phyloP scores from a whole-genome alignment of 2,329 filamentous ascomycete genomes.

The Huntiella omanensis region DNA sequence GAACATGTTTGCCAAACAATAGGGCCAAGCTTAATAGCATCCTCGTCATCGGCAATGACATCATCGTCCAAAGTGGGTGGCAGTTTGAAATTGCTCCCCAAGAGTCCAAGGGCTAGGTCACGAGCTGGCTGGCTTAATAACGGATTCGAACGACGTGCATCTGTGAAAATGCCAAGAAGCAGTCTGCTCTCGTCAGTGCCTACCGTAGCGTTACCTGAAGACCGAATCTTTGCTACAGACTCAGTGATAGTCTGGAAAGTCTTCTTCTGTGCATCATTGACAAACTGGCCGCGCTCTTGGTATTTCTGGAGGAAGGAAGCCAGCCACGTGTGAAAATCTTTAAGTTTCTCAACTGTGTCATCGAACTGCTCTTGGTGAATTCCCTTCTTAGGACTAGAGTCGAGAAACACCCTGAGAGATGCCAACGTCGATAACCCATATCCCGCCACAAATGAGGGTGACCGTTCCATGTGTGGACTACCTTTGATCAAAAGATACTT shows the following conservation, averaged over 20 bases:
- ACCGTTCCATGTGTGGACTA: conserved; percentile 38
- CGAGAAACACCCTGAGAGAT: conserved; percentile 57
- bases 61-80: conserved; percentile 29
- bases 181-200: conserved; percentile 62
- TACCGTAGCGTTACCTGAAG: conserved; percentile 48
- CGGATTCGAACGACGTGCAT: conserved; percentile 40
- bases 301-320: conserved; percentile 47
- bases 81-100: conserved; percentile 57
- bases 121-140: conserved; percentile 54
- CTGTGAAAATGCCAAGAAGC: conserved; percentile 60
- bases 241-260: conserved; percentile 48
- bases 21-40: conserved; percentile 41
- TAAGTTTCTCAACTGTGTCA: conserved; percentile 56
- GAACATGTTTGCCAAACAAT: conserved; percentile 62
- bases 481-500: conserved; percentile 66
- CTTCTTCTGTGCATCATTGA: conserved; percentile 26
- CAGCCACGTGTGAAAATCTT: conserved; percentile 64
- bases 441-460: conserved; percentile 62
- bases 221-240: conserved; percentile 47
- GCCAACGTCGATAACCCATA: conserved; percentile 63
- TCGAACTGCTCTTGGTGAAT: conserved; percentile 75
- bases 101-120: conserved; percentile 47
- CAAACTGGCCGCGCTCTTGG: conserved; percentile 29
- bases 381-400: conserved; percentile 50
- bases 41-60: conserved; percentile 47